These are phyloP conservation scores for Thelonectria olida DNA, from an alignment of 2,329 filamentous ascomycete genomes.

Conservation along the genomic window DNA sequence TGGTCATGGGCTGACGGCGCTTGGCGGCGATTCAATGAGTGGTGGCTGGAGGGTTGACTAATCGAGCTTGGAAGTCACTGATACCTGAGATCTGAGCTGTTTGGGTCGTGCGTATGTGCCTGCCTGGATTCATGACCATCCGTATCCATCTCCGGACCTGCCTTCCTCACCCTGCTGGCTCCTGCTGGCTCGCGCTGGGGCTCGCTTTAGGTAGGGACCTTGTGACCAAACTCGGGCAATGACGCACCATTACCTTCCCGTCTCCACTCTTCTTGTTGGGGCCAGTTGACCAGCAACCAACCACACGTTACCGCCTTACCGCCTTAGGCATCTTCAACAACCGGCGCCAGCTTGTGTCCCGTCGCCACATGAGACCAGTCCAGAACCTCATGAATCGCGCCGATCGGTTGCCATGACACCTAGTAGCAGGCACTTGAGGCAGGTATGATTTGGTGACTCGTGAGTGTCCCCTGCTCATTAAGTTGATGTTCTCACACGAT, in stretches of 20 bases:
- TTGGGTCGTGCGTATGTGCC: constrained; percentile 21
- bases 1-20: not conserved
- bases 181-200: too few relatives aligned
- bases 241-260: constrained; percentile 39
- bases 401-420: constrained; percentile 3
- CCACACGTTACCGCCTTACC: constrained; percentile 31
- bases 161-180: constrained; percentile 14
- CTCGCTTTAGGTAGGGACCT: constrained; percentile 33
- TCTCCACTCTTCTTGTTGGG: constrained; percentile 35
- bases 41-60: constrained; percentile 8
- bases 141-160: constrained; percentile 21
- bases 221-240: constrained; percentile 39
- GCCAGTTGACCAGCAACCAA: constrained; percentile 35
- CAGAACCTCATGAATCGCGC: constrained; percentile 16
- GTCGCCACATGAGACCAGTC: constrained; percentile 14
- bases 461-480: not conserved
- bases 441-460: too few relatives aligned
- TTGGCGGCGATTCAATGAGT: constrained; percentile 1
- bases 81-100: constrained; percentile 3
- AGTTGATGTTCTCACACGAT: too few relatives aligned
- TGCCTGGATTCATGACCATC: constrained; percentile 35
- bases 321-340: constrained; percentile 38
- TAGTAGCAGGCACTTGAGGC: too few relatives aligned
- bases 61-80: not conserved
- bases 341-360: constrained; percentile 19